Conservation (phyloP, 2,329 filamentous ascomycete genomes). For the Magnaporthales sp. region DNA sequence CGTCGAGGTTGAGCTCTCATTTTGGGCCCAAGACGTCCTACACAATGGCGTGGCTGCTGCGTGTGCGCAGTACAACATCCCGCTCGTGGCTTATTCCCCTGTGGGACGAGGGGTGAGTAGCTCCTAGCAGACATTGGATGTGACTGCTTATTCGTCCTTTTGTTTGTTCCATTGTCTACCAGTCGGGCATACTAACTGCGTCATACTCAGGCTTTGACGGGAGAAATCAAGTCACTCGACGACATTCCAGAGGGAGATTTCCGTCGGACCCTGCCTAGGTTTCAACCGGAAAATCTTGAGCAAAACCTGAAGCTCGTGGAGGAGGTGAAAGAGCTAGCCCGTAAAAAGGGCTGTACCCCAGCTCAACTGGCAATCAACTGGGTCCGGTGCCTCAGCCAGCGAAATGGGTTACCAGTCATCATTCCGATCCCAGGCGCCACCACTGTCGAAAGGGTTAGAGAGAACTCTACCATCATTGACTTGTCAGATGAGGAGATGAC, state of each 20-base stretch:
- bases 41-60: conserved; percentile 40
- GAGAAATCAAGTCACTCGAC: conserved; percentile 20
- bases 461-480: conserved; percentile 8
- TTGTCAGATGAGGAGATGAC: conserved; percentile 7
- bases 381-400: conserved; percentile 29
- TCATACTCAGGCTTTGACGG: conserved; percentile 7
- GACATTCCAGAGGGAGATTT: conserved; percentile 32
- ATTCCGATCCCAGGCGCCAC: conserved; percentile 44
- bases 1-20: conserved; percentile 46
- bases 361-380: conserved; percentile 46
- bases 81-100: conserved; percentile 50
- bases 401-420: conserved; percentile 28
- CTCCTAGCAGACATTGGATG: background rate
- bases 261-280: conserved; percentile 28
- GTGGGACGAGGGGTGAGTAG: conserved; percentile 41
- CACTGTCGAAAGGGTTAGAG: conserved; percentile 26
- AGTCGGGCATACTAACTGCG: background rate
- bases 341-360: conserved; percentile 35
- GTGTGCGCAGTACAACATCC: conserved; percentile 43
- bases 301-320: conserved; percentile 41
- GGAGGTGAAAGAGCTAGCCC: conserved; percentile 34
- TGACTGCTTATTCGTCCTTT: background rate
- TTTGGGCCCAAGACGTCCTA: conserved; percentile 38
- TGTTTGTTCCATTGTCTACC: background rate
- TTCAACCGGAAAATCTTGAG: conserved; percentile 40